Conservation (phyloP, 1,284 basidiomycete species). For the Boletus calvinii region DNA sequence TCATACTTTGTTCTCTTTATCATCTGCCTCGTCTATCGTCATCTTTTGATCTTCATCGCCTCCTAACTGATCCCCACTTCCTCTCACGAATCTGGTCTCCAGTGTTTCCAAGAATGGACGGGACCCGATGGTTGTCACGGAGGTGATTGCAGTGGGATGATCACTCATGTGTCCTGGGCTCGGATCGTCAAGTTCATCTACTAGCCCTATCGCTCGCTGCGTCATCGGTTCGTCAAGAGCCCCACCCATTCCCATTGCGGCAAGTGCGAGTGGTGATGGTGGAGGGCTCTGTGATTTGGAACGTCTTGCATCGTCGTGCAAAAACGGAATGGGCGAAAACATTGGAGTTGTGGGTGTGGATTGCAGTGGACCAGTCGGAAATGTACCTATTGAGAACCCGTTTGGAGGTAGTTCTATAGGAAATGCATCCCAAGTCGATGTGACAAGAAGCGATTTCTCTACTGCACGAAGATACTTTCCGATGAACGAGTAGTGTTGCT, state of each 20-base stretch:
- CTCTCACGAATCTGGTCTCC: conserved; percentile 64
- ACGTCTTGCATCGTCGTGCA: conserved; percentile 72
- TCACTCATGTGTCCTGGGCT: conserved; percentile 79
- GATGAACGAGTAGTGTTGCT: conserved; percentile 69
- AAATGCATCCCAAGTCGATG: conserved; percentile 74
- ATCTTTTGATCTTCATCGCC: conserved; percentile 27
- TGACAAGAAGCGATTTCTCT: conserved; percentile 84
- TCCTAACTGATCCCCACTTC: conserved; percentile 36
- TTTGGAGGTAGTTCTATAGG: conserved; percentile 49
- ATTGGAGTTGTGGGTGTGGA: conserved; percentile 71
- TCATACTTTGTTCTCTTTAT: conserved; percentile 57
- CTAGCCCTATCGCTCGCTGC: conserved; percentile 62
- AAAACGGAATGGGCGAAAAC: conserved; percentile 82
- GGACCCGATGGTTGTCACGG: conserved; percentile 53
- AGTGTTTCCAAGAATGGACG: conserved; percentile 57
- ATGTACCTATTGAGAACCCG: conserved; percentile 40
- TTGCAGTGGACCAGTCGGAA: conserved; percentile 43
- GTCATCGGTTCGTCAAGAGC: conserved; percentile 38
- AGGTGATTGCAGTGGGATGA: conserved; percentile 65
- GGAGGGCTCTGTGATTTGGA: conserved; percentile 75
- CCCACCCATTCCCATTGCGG: conserved; percentile 34
- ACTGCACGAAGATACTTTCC: conserved; percentile 92
- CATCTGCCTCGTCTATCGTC: conserved; percentile 50
- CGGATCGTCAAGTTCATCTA: conserved; percentile 82
- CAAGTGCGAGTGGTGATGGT: conserved; percentile 64